Evolutionary conservation across 768 basidiomycete species (phyloP).

Genomic region (Asterophora parasitica): DNA sequence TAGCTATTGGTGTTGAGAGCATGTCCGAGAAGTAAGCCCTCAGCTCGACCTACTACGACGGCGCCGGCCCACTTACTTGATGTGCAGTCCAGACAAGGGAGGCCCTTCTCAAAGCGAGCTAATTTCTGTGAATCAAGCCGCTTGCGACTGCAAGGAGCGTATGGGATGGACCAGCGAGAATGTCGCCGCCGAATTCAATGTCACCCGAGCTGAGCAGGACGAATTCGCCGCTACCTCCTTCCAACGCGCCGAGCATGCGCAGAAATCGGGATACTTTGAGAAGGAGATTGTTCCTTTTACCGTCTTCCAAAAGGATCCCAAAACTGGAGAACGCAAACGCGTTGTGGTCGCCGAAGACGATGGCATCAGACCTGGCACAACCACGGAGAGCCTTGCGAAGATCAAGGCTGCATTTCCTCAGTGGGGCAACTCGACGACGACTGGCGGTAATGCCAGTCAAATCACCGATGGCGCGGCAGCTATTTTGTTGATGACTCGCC

Average conservation of each 20-base stretch:
- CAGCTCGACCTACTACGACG: background rate
- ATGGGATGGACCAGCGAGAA: slow-evolving; percentile 94
- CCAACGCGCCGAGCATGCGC: slow-evolving; percentile 72
- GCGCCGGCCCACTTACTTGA: background rate
- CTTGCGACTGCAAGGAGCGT: slow-evolving; percentile 59
- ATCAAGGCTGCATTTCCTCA: slow-evolving; percentile 78
- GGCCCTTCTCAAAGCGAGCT: slow-evolving; percentile 58
- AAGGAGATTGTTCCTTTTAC: slow-evolving; percentile 76
- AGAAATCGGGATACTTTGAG: slow-evolving; percentile 59
- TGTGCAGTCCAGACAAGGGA: slow-evolving; percentile 57
- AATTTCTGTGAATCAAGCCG: slow-evolving; percentile 48
- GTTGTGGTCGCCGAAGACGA: slow-evolving; percentile 69
- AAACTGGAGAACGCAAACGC: slow-evolving; percentile 45
- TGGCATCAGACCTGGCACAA: slow-evolving; percentile 73
- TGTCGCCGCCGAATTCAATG: slow-evolving; percentile 67
- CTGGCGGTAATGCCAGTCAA: slow-evolving; percentile 85
- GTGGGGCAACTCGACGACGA: slow-evolving; percentile 69
- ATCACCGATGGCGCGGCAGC: slow-evolving; percentile 83
- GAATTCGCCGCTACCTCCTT: slow-evolving; percentile 70
- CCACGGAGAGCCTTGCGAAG: slow-evolving; percentile 56
- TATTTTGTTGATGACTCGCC: slow-evolving; percentile 73
- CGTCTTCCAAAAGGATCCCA: slow-evolving; percentile 53
- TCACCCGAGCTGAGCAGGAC: slow-evolving; percentile 76
- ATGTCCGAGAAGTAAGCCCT: slow-evolving; percentile 69
- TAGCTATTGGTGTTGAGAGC: slow-evolving; percentile 81